Evolutionary conservation across 345 rosid genomes (phyloP).

Genomic region (Rhodamnia rubescens): DNA sequence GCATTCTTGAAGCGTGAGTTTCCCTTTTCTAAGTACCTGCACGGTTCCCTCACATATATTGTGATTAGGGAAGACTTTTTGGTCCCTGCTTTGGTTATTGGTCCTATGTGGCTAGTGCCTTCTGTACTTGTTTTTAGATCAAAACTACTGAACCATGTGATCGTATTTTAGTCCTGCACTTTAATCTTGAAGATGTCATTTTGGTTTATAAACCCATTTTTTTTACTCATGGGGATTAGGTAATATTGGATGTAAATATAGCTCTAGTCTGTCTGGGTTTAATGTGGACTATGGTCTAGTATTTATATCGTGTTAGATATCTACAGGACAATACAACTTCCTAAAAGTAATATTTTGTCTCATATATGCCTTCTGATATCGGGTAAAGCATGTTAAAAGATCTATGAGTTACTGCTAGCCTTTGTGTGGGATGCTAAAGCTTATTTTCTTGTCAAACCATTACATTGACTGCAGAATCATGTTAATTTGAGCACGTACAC

Average conservation of each 20-base stretch:
- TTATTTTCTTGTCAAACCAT: background rate
- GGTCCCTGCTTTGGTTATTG: background rate
- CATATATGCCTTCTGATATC: background rate
- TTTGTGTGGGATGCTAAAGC: background rate
- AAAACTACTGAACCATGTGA: background rate
- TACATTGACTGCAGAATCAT: background rate
- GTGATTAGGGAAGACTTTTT: background rate
- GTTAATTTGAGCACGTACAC: background rate
- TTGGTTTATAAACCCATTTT: background rate
- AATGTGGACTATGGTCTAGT: background rate
- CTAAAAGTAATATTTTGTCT: background rate
- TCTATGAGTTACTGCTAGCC: background rate
- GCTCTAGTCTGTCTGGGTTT: background rate
- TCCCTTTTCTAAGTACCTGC: background rate
- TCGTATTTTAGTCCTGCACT: background rate
- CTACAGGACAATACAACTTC: background rate
- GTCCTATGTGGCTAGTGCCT: background rate
- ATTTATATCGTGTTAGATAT: background rate
- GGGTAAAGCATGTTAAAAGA: background rate
- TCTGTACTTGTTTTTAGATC: background rate
- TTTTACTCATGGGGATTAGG: background rate
- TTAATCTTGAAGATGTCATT: background rate
- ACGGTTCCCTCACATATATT: background rate
- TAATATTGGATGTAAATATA: background rate
- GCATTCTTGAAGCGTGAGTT: conserved; percentile 89